phyloP scores from a whole-genome alignment of 345 rosid species.

The Acer negundo region DNA sequence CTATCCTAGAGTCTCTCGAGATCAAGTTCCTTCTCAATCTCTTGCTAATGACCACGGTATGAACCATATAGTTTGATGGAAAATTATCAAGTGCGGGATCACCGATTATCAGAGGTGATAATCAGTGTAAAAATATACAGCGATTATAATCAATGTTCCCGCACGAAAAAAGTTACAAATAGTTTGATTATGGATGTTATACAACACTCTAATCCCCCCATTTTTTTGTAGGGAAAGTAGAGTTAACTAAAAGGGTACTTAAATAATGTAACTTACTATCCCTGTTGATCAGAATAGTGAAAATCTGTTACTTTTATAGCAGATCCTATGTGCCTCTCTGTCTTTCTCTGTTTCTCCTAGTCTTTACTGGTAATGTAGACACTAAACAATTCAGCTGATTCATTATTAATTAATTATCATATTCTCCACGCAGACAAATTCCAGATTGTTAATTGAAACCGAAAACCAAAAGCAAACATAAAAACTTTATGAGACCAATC shows the following conservation, averaged over 20 bases:
- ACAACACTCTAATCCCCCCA: neutral
- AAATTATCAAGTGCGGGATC: no score
- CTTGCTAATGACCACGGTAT: neutral
- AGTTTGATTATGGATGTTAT: neutral
- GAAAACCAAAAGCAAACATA: neutral
- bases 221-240: neutral
- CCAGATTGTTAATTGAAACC: neutral
- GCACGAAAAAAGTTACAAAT: no score
- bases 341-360: neutral
- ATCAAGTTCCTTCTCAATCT: no score
- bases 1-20: neutral
- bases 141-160: no score
- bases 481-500: neutral
- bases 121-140: no score
- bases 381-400: neutral
- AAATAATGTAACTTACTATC: neutral
- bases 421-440: neutral
- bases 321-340: neutral
- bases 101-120: no score
- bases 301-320: no score
- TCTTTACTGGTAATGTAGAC: neutral
- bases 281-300: neutral
- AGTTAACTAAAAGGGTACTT: neutral
- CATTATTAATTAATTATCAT: neutral
- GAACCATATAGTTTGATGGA: neutral